Evolutionary conservation across 768 basidiomycete genomes (phyloP).

Genomic region (Rhodotorula paludigena): DNA sequence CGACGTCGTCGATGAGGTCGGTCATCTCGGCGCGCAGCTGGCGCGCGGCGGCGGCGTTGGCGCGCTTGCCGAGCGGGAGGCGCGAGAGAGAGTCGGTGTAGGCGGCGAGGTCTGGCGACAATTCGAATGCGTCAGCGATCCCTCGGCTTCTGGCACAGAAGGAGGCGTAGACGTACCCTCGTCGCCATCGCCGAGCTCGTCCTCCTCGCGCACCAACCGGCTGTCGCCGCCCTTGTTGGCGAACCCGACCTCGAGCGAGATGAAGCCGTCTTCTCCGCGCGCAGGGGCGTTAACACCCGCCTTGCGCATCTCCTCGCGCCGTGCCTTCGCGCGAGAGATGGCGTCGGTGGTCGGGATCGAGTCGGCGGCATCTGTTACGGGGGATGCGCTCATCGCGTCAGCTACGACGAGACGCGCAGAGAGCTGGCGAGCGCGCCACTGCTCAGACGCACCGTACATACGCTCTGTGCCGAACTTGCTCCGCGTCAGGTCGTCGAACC

Average conservation of each 20-base stretch:
- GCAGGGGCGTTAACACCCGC: conserved; percentile 21
- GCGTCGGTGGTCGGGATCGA: conserved; percentile 47
- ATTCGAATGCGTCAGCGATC: too few species aligned
- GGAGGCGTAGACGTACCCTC: conserved; percentile 9
- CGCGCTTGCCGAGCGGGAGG: conserved; percentile 48
- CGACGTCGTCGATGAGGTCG: conserved; percentile 51
- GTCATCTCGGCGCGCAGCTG: conserved; percentile 46
- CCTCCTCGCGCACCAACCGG: conserved; percentile 50
- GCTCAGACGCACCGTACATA: conserved; percentile 12
- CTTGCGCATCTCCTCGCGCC: conserved; percentile 45
- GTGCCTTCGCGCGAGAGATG: conserved; percentile 48
- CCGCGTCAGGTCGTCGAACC: conserved; percentile 40
- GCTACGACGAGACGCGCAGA: neutral
- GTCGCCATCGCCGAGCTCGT: conserved; percentile 48
- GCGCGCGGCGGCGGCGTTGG: conserved; percentile 47
- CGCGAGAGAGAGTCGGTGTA: conserved; percentile 31
- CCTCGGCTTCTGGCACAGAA: neutral
- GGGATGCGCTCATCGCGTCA: conserved; percentile 7
- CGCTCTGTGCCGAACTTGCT: conserved; percentile 44
- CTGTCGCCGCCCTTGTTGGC: conserved; percentile 48
- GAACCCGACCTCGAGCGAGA: conserved; percentile 47
- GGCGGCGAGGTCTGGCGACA: conserved; percentile 27
- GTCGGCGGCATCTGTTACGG: conserved; percentile 19
- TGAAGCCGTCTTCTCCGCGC: conserved; percentile 44
- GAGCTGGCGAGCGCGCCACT: neutral